Conservation (phyloP, 345 rosid genomes). For the Salix exigua region DNA sequence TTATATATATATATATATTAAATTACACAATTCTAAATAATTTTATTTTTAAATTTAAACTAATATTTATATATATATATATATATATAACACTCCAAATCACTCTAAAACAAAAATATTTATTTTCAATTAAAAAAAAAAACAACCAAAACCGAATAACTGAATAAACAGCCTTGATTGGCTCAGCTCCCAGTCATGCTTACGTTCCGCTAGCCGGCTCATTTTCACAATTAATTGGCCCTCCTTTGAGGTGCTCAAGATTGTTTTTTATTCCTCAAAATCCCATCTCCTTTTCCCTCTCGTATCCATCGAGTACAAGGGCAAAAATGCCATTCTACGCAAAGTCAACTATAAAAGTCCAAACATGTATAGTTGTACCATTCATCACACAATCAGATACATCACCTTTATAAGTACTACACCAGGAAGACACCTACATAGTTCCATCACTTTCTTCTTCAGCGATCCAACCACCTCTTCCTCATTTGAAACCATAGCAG, state of each 20-base stretch:
- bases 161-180: no score
- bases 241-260: background rate
- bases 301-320: conserved; percentile 20
- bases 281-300: background rate
- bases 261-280: background rate
- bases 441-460: background rate
- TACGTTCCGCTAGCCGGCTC: conserved; percentile 8
- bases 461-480: background rate
- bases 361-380: background rate
- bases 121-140: no score
- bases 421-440: background rate
- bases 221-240: background rate
- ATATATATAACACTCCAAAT: no score
- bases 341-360: conserved; percentile 40
- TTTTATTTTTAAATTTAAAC: no score
- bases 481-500: background rate
- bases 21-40: no score
- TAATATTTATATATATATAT: no score
- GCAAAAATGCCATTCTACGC: conserved; percentile 21
- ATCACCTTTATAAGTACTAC: conserved; percentile 1
- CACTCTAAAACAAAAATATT: no score
- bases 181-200: conserved; percentile 34
- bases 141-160: no score
- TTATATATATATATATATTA: no score
- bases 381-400: background rate